Evolutionary conservation across 257 asterid species (phyloP), one percentile per base, ranked within the genome.

Genomic region (Capsicum pubescens): DNA sequence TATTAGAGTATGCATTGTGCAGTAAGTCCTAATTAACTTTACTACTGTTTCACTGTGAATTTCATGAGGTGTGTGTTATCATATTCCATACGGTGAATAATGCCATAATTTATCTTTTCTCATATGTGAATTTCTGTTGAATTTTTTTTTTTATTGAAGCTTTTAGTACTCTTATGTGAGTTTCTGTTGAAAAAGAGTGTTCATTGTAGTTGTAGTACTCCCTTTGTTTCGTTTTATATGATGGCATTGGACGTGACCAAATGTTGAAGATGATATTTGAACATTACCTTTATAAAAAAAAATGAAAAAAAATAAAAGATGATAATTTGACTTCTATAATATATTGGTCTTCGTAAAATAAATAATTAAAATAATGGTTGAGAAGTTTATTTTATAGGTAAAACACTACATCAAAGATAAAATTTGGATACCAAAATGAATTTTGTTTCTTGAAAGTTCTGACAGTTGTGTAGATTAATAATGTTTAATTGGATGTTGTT

Each of bases 301-400:
- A 26, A 26, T n/a, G n/a, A n/a, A n/a, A n/a, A n/a, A n/a, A n/a
- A n/a, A n/a, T n/a, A 26, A 26, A 36, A 14, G 74, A 67, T 67
- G 50, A 36, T 67, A 35, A 67, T 16, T 36, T 67, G 76, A 16
- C 95, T 8, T 69, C 32, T 69, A 16, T 69, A 15, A 39, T 36
- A 36, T 67, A 67, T 13, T 67, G 14, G 13, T 68, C 13, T 68
- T 68, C 10, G 13, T 39, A 39, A 68, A 36, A 14, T 13, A 67
- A 14, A 8, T 16, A 6, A 67, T 15, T 3, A 3, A 68, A n/a
- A 32, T 68, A 68, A 36, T 36, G 10, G 21, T 36, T 36, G 54
- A 39, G 39, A 68, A 36, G 21, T 68, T 68, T 14, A 7, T 3
- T 70, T 42, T n/a, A 70, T 70, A 61, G 15, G 9, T 9, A 70